Percentiles rank a stretch among this genome's conserved stretches.
Conservation (phyloP, 2,329 filamentous ascomycete genomes). For the Cercospora zeina region DNA sequence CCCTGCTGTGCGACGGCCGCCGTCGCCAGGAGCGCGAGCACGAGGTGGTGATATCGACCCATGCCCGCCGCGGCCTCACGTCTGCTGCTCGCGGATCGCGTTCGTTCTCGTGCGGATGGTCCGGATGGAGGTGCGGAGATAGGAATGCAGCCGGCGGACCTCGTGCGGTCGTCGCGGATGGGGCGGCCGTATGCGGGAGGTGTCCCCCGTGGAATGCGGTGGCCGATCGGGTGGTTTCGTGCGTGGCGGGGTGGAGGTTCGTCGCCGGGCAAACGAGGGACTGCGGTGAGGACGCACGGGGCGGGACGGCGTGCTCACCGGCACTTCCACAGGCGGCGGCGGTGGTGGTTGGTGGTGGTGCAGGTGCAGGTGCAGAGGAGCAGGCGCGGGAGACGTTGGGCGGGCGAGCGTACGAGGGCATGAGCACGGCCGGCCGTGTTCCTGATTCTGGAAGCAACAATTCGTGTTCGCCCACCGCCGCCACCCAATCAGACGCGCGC, state of each 20-base stretch:
- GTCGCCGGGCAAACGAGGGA: conserved; percentile 12
- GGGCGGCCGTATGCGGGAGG: neutral
- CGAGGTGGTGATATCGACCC: conserved; percentile 6
- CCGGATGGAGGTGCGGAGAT: neutral
- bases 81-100: neutral
- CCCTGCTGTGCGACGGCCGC: conserved; percentile 30
- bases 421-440: neutral
- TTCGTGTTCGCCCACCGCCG: neutral
- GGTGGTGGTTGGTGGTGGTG: neutral
- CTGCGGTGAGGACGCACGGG: conserved; percentile 9
- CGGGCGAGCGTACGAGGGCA: neutral
- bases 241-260: neutral
- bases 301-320: neutral
- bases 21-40: conserved; percentile 8
- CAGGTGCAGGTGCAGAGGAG: neutral
- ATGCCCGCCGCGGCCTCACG: conserved; percentile 7
- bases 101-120: neutral
- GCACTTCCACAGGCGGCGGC: neutral
- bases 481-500: neutral
- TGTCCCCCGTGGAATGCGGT: conserved; percentile 6
- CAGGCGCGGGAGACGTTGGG: neutral
- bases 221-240: neutral
- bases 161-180: conserved; percentile 7
- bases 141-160: neutral
- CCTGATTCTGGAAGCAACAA: neutral